phyloP scores from a whole-genome alignment of 1,284 basidiomycete genomes.

The Calocybe gambosa region DNA sequence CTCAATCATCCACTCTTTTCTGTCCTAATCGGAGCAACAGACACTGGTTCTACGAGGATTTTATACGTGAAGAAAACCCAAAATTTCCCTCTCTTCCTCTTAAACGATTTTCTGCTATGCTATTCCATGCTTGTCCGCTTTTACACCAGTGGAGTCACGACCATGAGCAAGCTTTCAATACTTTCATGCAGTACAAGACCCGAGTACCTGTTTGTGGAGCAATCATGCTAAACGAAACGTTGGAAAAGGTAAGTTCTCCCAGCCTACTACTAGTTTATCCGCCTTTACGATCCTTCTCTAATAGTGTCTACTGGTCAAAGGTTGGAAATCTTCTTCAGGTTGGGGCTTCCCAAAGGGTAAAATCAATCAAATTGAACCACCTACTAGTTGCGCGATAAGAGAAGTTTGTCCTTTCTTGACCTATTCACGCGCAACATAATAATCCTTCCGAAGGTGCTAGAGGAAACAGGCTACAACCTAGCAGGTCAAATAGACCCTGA shows the following conservation, averaged over 20 bases:
- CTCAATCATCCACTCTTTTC: slow-evolving; percentile 5
- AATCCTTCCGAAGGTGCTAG: slow-evolving; percentile 60
- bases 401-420: slow-evolving; percentile 54
- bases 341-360: slow-evolving; percentile 99
- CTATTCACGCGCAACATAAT: background rate
- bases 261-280: background rate
- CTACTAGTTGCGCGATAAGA: slow-evolving; percentile 80
- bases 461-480: slow-evolving; percentile 92
- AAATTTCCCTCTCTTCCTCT: slow-evolving; percentile 83
- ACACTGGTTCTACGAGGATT: slow-evolving; percentile 99
- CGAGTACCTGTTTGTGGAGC: slow-evolving; percentile 98
- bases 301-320: slow-evolving; percentile 91
- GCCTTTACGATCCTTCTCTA: slow-evolving; percentile 5
- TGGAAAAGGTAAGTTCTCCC: slow-evolving; percentile 73
- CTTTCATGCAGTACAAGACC: slow-evolving; percentile 94
- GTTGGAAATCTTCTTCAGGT: slow-evolving; percentile 93
- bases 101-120: slow-evolving; percentile 91
- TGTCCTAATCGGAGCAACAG: slow-evolving; percentile 37
- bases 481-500: slow-evolving; percentile 61
- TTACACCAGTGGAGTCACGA: slow-evolving; percentile 75
- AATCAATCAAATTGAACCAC: slow-evolving; percentile 91
- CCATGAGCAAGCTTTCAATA: slow-evolving; percentile 75
- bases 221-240: slow-evolving; percentile 87
- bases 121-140: slow-evolving; percentile 81
- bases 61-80: slow-evolving; percentile 87